phyloP scores from a whole-genome alignment of 2,329 filamentous ascomycete genomes.

The Blumeria graminis region DNA sequence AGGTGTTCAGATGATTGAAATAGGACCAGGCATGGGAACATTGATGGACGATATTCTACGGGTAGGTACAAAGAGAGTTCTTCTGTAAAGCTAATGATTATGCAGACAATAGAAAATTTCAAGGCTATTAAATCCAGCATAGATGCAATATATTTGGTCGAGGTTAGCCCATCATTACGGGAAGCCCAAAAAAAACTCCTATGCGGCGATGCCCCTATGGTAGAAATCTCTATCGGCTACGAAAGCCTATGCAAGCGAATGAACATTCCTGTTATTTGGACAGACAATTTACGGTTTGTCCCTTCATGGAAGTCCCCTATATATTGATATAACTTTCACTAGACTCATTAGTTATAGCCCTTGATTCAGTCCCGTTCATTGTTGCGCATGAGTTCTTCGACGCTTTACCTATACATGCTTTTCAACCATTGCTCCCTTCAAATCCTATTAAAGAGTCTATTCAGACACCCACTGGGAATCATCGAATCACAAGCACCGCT shows the following conservation, averaged over 20 bases:
- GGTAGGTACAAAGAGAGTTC: conserved; percentile 24
- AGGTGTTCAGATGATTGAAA: conserved; percentile 74
- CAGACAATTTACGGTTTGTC: conserved; percentile 30
- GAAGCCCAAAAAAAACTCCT: conserved; percentile 58
- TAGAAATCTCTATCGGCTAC: conserved; percentile 48
- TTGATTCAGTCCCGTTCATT: conserved; percentile 64
- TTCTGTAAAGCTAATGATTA: not conserved
- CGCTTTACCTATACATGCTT: conserved; percentile 84
- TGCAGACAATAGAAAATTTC: conserved; percentile 63
- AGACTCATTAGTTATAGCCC: conserved; percentile 19
- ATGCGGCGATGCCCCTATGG: conserved; percentile 46
- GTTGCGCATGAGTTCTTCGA: conserved; percentile 98
- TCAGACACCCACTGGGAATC: conserved; percentile 19
- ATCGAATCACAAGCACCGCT: conserved; percentile 15
- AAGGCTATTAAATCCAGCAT: conserved; percentile 51
- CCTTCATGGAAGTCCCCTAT: conserved; percentile 5
- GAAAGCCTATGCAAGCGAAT: conserved; percentile 55
- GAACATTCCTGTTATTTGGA: conserved; percentile 60
- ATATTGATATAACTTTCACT: not conserved
- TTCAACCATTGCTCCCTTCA: conserved; percentile 44
- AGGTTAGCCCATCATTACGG: conserved; percentile 65
- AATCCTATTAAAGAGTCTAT: conserved; percentile 16
- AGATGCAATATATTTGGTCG: conserved; percentile 78
- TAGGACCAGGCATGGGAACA: conserved; percentile 82
- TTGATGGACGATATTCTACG: conserved; percentile 92